Base-by-base conservation (phyloP, 257 asterid genomes). In the Solanum tarapatanum region DNA sequence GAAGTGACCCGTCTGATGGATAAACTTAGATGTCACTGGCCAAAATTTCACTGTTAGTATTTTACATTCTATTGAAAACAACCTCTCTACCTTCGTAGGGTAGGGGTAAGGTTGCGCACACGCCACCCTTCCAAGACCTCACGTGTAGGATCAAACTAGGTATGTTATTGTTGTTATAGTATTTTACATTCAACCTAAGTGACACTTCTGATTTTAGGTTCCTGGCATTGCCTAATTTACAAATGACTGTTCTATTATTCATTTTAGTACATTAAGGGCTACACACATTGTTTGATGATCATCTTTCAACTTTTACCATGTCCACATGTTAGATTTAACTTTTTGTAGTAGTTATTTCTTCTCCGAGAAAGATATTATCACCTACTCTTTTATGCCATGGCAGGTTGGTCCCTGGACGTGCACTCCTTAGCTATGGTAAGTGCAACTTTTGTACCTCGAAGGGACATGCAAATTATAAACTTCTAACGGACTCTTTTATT, bases 341-440 rank as follows among this genome's bases (percentile, higher is more conserved):
- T 28, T 79, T 80, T 5, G 26, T 45, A 4, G 68, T 80, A 26
- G 66, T 80, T 43, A 79, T 79, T 80, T 26, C 68, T 45, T 28
- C 58, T 75, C 55, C 7, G 39, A 35, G 17, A 45, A 80, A 26
- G 68, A 23, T 45, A 17, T 26, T 80, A 43, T 45, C 84, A 80
- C 84, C 68, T 80, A 80, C 68, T 45, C 68, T 80, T 80, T 30
- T 26, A 45, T 80, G 84, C 90, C 83, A 60, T 88, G 51, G 83
- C 94, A 97, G 99, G 93, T 85, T 97, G 93, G 93, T 93, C 89
- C 96, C 98, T 35, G 99, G 99, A 55, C 92, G 88, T 86, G 96
- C 99, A 30, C 97, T 89, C 90, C 96, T 94, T 88, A 95, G 99
- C 95, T 96, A 94, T 72, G 99, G 99, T 97, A 83, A 92, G 96